phyloP scores from a whole-genome alignment of 2,329 filamentous ascomycete species.

The Sporothrix mexicana region DNA sequence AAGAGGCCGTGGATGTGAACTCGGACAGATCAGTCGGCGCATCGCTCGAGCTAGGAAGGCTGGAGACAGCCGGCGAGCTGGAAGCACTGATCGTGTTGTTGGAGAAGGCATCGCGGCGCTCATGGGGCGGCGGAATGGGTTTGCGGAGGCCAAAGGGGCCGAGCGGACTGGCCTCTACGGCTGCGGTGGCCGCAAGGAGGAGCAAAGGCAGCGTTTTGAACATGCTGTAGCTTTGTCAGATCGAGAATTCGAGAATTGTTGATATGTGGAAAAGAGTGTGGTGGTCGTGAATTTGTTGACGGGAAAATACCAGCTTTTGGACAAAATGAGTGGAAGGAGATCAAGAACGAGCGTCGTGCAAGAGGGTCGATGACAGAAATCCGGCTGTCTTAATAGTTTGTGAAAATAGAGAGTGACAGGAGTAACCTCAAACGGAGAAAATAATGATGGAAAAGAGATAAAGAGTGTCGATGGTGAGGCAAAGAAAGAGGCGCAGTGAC shows the following conservation, averaged over 20 bases:
- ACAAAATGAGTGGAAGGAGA: slow-evolving; percentile 23
- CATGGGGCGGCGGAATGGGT: background rate
- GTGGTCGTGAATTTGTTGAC: background rate
- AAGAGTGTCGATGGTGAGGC: background rate
- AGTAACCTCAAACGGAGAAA: background rate
- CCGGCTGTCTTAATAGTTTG: slow-evolving; percentile 29
- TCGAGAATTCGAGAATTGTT: slow-evolving; percentile 24
- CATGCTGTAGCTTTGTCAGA: slow-evolving; percentile 26
- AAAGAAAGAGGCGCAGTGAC: slow-evolving; percentile 2
- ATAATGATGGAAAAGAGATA: background rate
- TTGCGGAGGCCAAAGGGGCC: slow-evolving; percentile 15
- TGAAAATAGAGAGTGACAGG: background rate
- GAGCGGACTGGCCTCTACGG: slow-evolving; percentile 42
- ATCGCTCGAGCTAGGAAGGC: background rate
- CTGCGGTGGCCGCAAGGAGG: slow-evolving; percentile 31
- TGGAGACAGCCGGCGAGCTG: background rate
- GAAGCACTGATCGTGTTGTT: slow-evolving; percentile 1
- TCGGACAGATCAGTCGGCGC: background rate
- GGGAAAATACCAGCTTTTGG: slow-evolving; percentile 7
- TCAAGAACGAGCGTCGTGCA: slow-evolving; percentile 4
- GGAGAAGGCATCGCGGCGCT: background rate
- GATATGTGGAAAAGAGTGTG: slow-evolving; percentile 22
- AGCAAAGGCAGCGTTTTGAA: slow-evolving; percentile 32
- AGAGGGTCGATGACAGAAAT: background rate
- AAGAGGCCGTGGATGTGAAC: background rate